These are phyloP conservation scores for Arthrobotrys conoides DNA, from an alignment of 2,329 filamentous ascomycete species.

Conservation along the genomic window DNA sequence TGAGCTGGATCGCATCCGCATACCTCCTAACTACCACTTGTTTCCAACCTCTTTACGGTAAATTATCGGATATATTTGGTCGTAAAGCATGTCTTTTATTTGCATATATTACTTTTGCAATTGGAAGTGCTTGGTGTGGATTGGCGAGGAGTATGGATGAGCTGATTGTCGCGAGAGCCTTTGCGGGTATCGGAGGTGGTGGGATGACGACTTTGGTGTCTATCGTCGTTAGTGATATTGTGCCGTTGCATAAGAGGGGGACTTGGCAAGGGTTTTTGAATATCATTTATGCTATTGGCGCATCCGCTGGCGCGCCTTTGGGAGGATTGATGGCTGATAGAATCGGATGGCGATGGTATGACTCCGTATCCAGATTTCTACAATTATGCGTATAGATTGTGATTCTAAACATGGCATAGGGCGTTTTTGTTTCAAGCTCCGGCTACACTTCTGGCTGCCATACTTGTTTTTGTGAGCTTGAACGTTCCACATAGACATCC, in stretches of 20 bases:
- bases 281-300: constrained; percentile 78
- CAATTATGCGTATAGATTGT: constrained; percentile 40
- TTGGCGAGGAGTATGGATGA: constrained; percentile 76
- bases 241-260: constrained; percentile 78
- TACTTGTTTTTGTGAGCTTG: constrained; percentile 74
- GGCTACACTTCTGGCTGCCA: constrained; percentile 76
- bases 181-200: constrained; percentile 66
- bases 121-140: constrained; percentile 76
- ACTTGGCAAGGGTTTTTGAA: constrained; percentile 83
- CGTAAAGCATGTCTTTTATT: constrained; percentile 77
- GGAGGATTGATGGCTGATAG: constrained; percentile 80
- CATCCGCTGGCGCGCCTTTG: constrained; percentile 78
- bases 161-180: constrained; percentile 75
- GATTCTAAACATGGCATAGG: constrained; percentile 67
- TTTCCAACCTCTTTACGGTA: constrained; percentile 82
- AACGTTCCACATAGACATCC: constrained; percentile 74
- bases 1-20: constrained; percentile 80
- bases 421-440: constrained; percentile 81
- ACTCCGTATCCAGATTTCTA: constrained; percentile 57
- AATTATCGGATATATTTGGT: constrained; percentile 79
- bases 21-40: constrained; percentile 82
- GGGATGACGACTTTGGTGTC: constrained; percentile 71
- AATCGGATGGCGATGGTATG: constrained; percentile 80
- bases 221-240: constrained; percentile 79
- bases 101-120: constrained; percentile 75